Evolutionary conservation across 768 basidiomycete species (phyloP), one percentile per base, ranked within the genome.

Genomic region (Nevesoporus exiguus): DNA sequence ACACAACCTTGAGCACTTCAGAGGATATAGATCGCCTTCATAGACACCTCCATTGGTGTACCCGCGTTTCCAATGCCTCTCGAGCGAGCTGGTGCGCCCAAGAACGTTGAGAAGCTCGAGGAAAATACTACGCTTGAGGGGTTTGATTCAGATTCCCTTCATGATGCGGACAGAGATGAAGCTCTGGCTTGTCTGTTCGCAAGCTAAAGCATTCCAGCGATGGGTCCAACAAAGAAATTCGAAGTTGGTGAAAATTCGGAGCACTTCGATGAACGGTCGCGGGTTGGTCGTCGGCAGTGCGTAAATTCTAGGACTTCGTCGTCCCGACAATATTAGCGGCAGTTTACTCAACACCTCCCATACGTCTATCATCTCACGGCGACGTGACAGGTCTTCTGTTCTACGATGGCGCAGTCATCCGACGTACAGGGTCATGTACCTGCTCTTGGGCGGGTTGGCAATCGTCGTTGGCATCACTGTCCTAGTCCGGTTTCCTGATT

Each of bases 281-380:
- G 41, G n/a, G 21, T 41, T 39, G 8, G 3, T 43, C 14, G 17
- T 22, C 19, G 30, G 45, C 14, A 13, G 29, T 15, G 8, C 14
- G 24, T 24, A 25, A 36, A 25, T n/a, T 14, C 3, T 49, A 81
- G 80, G 82, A 83, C 61, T 49, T 71, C 2, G 57, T 80, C 40
- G 82, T 84, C 44, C 79, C 80, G 1, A 77, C 82, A 4, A 66
- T 83, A 14, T 80, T 79, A 57, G 83, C 84, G 2, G 80, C 82
- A 3, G 84, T 86, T 13, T 86, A 85, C 81, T 1, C 83, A 86
- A 60, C 86, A 80, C 59, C 63, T 86, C n/a, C n/a, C n/a, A n/a
- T n/a, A n/a, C n/a, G n/a, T n/a, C n/a, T n/a, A n/a, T n/a, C n/a
- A n/a, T n/a, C 30, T 49, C 43, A 61, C 7, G 42, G 33, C 41